phyloP scores from a whole-genome alignment of 225 moss, liverwort and hornwort species.

The Marchantia paleacea region DNA sequence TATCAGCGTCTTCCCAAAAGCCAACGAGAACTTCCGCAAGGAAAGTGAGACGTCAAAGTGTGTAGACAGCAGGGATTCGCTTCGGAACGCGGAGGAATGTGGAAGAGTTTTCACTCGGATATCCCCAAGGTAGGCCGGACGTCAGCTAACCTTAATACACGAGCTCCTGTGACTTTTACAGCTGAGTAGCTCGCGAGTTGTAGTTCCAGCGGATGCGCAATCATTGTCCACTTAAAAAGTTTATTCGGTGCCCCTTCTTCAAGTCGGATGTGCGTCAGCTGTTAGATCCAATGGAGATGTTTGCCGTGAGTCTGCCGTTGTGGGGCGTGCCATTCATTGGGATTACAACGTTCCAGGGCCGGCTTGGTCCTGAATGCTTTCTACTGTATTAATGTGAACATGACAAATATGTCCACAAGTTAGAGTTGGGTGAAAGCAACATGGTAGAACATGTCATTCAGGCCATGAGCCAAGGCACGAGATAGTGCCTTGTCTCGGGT shows the following conservation, averaged over 20 bases:
- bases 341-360: background rate
- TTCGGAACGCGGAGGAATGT: background rate
- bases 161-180: background rate
- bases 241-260: background rate
- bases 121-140: background rate
- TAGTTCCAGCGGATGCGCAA: background rate
- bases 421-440: background rate
- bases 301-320: background rate
- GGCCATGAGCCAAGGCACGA: background rate
- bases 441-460: background rate
- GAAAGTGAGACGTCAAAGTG: slow-evolving; percentile 31
- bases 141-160: background rate
- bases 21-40: slow-evolving; percentile 29
- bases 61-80: background rate
- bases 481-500: background rate
- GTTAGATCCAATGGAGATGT: background rate
- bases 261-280: background rate
- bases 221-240: background rate
- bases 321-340: background rate
- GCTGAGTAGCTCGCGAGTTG: background rate
- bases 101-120: background rate
- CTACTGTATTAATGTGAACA: background rate
- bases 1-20: slow-evolving; percentile 71
- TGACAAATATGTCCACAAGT: background rate
- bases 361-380: background rate